These are phyloP conservation scores for Blastobotrys capitulatus DNA, from an alignment of 1,139 yeast genomes.

Conservation along the genomic window DNA sequence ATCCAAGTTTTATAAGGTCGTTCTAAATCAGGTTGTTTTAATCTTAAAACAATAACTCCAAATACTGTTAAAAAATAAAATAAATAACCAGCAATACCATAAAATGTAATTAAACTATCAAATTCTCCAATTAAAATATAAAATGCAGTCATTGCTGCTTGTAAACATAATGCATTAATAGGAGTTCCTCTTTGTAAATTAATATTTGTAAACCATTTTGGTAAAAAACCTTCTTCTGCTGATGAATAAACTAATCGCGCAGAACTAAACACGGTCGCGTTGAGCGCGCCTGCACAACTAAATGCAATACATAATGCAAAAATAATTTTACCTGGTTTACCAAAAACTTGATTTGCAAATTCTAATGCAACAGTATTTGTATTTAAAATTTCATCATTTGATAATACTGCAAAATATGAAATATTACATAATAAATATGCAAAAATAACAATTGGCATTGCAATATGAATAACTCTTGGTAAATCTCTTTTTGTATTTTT, in stretches of 20 bases:
- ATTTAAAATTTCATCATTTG: slow-evolving; percentile 29
- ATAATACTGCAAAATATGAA: slow-evolving; percentile 36
- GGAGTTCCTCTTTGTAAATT: slow-evolving; percentile 32
- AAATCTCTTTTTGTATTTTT: slow-evolving; percentile 34
- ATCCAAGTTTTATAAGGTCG: slow-evolving; percentile 37
- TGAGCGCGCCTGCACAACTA: slow-evolving; percentile 40
- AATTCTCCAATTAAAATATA: slow-evolving; percentile 37
- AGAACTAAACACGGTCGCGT: slow-evolving; percentile 37
- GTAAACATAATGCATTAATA: slow-evolving; percentile 34
- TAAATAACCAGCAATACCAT: slow-evolving; percentile 39
- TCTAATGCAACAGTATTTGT: slow-evolving; percentile 37
- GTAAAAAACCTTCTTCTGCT: slow-evolving; percentile 36
- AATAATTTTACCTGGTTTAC: slow-evolving; percentile 29
- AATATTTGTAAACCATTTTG: slow-evolving; percentile 28
- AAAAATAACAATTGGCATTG: slow-evolving; percentile 38
- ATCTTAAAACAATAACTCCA: slow-evolving; percentile 36
- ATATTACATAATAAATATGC: slow-evolving; percentile 36
- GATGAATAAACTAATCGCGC: slow-evolving; percentile 37
- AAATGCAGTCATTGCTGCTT: slow-evolving; percentile 29
- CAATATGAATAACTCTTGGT: slow-evolving; percentile 37
- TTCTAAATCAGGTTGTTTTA: slow-evolving; percentile 32
- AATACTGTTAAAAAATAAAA: slow-evolving; percentile 37
- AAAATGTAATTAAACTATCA: slow-evolving; percentile 34
- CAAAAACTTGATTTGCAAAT: slow-evolving; percentile 32
- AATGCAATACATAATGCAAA: slow-evolving; percentile 35